A percentile compares a stretch with the other conserved stretches of the same genome.
Evolutionary conservation across 2,329 filamentous ascomycete species (phyloP).

Genomic region (Lecanicillium sp.): DNA sequence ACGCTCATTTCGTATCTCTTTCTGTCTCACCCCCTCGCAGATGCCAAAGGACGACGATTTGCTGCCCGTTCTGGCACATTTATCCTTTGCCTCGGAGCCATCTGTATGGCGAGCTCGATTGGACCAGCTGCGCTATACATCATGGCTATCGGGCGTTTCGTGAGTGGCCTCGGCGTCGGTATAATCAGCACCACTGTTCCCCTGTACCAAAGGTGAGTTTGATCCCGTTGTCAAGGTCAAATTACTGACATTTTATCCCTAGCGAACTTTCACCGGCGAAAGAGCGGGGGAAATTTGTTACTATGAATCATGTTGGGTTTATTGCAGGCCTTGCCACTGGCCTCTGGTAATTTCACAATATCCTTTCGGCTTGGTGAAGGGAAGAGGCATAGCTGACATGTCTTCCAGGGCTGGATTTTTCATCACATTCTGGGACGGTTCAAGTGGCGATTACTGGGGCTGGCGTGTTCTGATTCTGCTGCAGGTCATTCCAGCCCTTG

Average conservation of each 20-base stretch:
- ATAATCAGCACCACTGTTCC: constrained; percentile 49
- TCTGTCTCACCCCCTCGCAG: constrained; percentile 41
- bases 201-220: constrained; percentile 43
- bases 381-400: constrained; percentile 1
- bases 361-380: not conserved
- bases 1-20: constrained; percentile 48
- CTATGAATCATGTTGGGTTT: constrained; percentile 52
- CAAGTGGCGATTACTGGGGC: constrained; percentile 34
- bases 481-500: constrained; percentile 40
- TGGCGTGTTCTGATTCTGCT: constrained; percentile 46
- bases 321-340: constrained; percentile 44
- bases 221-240: not conserved
- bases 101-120: constrained; percentile 35
- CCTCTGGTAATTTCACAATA: constrained; percentile 35
- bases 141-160: constrained; percentile 42
- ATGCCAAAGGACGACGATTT: constrained; percentile 41
- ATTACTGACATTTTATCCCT: not conserved
- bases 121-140: constrained; percentile 32
- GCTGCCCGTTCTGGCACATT: constrained; percentile 39
- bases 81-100: constrained; percentile 38
- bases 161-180: constrained; percentile 45
- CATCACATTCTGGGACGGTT: constrained; percentile 42
- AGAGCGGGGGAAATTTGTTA: constrained; percentile 46
- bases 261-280: constrained; percentile 47
- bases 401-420: constrained; percentile 43